These are phyloP conservation scores for Pholiota adiposa DNA, from an alignment of 1,284 basidiomycete species.

Conservation along the genomic window DNA sequence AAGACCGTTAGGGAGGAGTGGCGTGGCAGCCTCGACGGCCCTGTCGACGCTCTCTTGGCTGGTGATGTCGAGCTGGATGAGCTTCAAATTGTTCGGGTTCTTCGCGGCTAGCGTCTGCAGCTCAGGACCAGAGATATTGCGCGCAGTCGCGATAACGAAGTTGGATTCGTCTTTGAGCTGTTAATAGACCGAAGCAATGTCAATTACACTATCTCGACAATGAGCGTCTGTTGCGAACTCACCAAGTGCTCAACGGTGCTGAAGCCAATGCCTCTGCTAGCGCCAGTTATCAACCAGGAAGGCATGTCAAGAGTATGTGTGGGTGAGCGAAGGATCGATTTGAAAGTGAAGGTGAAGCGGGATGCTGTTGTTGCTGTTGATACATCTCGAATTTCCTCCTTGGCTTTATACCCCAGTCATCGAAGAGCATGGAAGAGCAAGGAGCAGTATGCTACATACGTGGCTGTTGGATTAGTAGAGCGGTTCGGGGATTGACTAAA, in stretches of 20 bases:
- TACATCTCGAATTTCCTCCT: background rate
- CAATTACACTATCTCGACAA: background rate
- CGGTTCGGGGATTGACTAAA: background rate
- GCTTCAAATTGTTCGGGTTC: constrained; percentile 13
- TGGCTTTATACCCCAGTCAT: background rate
- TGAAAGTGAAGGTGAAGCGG: background rate
- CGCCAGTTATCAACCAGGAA: constrained; percentile 28
- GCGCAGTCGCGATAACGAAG: constrained; percentile 26
- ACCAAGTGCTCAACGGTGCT: constrained; percentile 21
- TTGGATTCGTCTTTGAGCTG: constrained; percentile 25
- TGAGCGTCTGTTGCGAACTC: background rate
- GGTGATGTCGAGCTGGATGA: constrained; percentile 20
- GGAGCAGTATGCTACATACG: background rate
- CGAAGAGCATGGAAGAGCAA: background rate
- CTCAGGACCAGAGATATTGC: constrained; percentile 13
- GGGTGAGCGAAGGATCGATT: too few relatives aligned
- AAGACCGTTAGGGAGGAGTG: constrained; percentile 25
- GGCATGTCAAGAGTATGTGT: constrained; percentile 10
- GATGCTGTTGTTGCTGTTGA: background rate
- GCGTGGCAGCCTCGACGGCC: constrained; percentile 16
- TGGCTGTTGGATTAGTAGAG: background rate
- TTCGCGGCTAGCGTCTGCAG: constrained; percentile 12
- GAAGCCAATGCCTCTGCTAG: constrained; percentile 26
- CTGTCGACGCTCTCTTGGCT: constrained; percentile 20
- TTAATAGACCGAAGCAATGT: background rate